A percentile compares a stretch with the other conserved stretches of the same genome.
Evolutionary conservation across 1,139 yeast species (phyloP).

Genomic region (Zygosaccharomyces sapae): DNA sequence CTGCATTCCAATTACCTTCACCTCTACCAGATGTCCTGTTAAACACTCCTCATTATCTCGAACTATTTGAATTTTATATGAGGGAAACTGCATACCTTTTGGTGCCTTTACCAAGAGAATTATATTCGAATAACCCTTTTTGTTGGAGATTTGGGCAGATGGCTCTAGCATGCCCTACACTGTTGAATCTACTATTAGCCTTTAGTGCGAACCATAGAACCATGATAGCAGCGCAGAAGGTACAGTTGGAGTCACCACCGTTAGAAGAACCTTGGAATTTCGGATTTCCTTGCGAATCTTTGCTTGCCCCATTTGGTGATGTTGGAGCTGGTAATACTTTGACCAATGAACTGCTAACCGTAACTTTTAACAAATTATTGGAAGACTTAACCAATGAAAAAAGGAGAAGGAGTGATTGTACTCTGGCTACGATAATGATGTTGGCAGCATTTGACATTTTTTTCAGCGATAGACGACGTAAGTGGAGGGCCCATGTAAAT

Average conservation of each 20-base stretch:
- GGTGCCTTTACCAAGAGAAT: constrained; percentile 63
- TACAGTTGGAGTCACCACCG: neutral
- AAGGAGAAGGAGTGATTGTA: constrained; percentile 59
- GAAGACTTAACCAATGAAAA: constrained; percentile 47
- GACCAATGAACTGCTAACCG: constrained; percentile 7
- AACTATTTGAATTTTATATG: constrained; percentile 60
- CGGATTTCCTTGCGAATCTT: neutral
- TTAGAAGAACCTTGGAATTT: neutral
- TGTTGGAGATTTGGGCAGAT: constrained; percentile 59
- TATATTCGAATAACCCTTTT: constrained; percentile 65
- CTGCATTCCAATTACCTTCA: constrained; percentile 39
- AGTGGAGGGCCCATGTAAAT: constrained; percentile 61
- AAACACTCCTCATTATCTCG: constrained; percentile 54
- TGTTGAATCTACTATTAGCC: constrained; percentile 60
- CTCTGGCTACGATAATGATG: constrained; percentile 60
- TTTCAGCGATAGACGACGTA: constrained; percentile 41
- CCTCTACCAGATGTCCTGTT: constrained; percentile 58
- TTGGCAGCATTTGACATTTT: constrained; percentile 63
- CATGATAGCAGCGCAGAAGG: constrained; percentile 29
- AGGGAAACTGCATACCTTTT: constrained; percentile 57
- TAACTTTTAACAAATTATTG: constrained; percentile 43
- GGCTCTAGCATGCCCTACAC: constrained; percentile 57
- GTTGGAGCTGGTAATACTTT: neutral
- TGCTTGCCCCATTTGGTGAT: neutral
- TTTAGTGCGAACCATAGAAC: constrained; percentile 55